Conservation (phyloP, 2,329 filamentous ascomycete genomes). For the Trichophyton verrucosum region DNA sequence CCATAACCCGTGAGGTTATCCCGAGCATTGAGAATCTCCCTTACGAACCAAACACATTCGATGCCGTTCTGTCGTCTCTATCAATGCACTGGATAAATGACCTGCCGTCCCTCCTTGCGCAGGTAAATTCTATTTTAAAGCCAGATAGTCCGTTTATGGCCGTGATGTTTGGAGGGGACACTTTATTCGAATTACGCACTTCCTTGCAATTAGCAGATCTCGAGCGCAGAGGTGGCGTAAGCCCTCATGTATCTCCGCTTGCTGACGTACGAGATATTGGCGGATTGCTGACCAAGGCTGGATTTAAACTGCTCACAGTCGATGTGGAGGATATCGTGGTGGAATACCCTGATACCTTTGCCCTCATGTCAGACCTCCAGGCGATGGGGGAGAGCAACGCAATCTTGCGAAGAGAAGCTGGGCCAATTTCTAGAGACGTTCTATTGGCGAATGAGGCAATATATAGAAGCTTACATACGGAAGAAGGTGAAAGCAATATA, state of each 20-base stretch:
- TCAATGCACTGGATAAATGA: constrained; percentile 98
- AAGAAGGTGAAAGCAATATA: constrained; percentile 51
- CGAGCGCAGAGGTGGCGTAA: constrained; percentile 81
- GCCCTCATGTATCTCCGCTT: constrained; percentile 77
- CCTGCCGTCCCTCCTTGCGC: constrained; percentile 67
- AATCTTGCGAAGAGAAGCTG: constrained; percentile 70
- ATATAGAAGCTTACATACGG: constrained; percentile 76
- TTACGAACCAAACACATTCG: constrained; percentile 64
- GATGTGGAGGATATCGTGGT: constrained; percentile 96
- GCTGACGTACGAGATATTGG: constrained; percentile 88
- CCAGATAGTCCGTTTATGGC: constrained; percentile 86
- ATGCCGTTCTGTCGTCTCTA: constrained; percentile 78
- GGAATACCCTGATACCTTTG: constrained; percentile 80
- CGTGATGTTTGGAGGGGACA: constrained; percentile 93
- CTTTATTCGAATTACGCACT: constrained; percentile 82
- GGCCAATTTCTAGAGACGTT: constrained; percentile 66
- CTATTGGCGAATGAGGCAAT: constrained; percentile 79
- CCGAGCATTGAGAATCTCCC: constrained; percentile 55
- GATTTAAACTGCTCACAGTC: constrained; percentile 91
- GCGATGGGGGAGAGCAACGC: constrained; percentile 95
- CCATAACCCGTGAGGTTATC: constrained; percentile 64
- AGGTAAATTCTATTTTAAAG: constrained; percentile 78
- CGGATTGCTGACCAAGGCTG: constrained; percentile 69
- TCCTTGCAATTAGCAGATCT: constrained; percentile 85
- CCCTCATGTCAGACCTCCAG: constrained; percentile 86